Conservation (phyloP, 768 basidiomycete genomes). For the Russula sp. region DNA sequence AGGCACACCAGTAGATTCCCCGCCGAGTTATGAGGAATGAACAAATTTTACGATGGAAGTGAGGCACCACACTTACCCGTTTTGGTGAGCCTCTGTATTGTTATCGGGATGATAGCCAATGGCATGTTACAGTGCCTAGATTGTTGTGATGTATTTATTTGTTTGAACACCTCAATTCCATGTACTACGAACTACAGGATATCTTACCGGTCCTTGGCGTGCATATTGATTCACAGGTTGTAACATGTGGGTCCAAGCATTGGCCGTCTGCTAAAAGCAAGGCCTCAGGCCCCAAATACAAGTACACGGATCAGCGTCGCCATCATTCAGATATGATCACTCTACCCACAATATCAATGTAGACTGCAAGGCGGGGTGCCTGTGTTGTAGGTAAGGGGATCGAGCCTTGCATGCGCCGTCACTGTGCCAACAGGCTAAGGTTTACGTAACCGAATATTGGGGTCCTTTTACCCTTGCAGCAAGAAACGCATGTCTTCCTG, state of each 20-base stretch:
- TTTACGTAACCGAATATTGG: not conserved
- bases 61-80: not conserved
- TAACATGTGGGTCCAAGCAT: not conserved
- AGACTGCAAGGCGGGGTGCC: too few relatives aligned
- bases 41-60: constrained; percentile 1
- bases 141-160: constrained; percentile 2
- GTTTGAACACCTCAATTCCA: not conserved
- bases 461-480: not conserved
- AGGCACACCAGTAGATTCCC: constrained; percentile 33
- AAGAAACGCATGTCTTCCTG: not conserved
- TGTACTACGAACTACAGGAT: constrained; percentile 1
- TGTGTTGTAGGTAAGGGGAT: too few relatives aligned
- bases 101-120: not conserved
- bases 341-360: not conserved
- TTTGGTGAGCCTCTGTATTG: constrained; percentile 20
- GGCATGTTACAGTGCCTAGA: constrained; percentile 14
- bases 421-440: too few relatives aligned
- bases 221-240: not conserved
- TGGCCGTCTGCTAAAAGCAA: not conserved
- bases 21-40: constrained; percentile 35
- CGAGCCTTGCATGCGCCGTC: too few relatives aligned
- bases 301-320: not conserved
- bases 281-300: not conserved
- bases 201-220: not conserved
- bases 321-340: not conserved